Evolutionary conservation across 768 basidiomycete species (phyloP).

Genomic region (Gelatoporia subvermispora): DNA sequence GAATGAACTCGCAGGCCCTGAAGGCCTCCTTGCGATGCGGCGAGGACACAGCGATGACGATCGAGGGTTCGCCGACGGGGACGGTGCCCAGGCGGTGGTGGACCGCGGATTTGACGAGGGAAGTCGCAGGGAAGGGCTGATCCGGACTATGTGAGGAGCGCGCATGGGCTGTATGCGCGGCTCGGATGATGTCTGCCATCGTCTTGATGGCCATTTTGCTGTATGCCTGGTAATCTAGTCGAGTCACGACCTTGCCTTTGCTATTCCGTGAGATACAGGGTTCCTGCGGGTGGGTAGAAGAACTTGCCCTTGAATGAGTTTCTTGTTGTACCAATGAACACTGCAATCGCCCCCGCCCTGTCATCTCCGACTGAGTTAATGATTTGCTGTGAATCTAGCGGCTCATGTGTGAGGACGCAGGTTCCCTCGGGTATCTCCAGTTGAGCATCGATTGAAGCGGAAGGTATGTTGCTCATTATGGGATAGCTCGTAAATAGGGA

Average conservation of each 20-base stretch:
- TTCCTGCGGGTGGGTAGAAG: background rate
- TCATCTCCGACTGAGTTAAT: slow-evolving; percentile 59
- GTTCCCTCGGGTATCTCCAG: slow-evolving; percentile 41
- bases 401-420: slow-evolving; percentile 54
- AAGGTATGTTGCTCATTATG: slow-evolving; percentile 4
- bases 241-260: slow-evolving; percentile 64
- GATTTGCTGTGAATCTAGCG: slow-evolving; percentile 54
- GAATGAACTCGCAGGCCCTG: slow-evolving; percentile 68
- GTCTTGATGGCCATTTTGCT: slow-evolving; percentile 77
- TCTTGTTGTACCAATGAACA: slow-evolving; percentile 84
- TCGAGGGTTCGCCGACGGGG: slow-evolving; percentile 74
- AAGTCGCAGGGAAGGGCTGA: slow-evolving; percentile 6
- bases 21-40: slow-evolving; percentile 84
- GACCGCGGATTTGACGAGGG: slow-evolving; percentile 53
- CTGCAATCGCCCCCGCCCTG: slow-evolving; percentile 63
- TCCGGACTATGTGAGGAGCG: slow-evolving; percentile 33
- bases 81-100: slow-evolving; percentile 77
- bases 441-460: slow-evolving; percentile 38
- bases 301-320: slow-evolving; percentile 74
- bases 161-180: slow-evolving; percentile 36
- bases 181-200: slow-evolving; percentile 53
- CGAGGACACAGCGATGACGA: slow-evolving; percentile 80
- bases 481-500: background rate
- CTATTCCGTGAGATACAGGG: background rate
- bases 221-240: slow-evolving; percentile 81